These are phyloP conservation scores for Colletotrichum sp. DNA, from an alignment of 2,329 filamentous ascomycete species.

Conservation along the genomic window DNA sequence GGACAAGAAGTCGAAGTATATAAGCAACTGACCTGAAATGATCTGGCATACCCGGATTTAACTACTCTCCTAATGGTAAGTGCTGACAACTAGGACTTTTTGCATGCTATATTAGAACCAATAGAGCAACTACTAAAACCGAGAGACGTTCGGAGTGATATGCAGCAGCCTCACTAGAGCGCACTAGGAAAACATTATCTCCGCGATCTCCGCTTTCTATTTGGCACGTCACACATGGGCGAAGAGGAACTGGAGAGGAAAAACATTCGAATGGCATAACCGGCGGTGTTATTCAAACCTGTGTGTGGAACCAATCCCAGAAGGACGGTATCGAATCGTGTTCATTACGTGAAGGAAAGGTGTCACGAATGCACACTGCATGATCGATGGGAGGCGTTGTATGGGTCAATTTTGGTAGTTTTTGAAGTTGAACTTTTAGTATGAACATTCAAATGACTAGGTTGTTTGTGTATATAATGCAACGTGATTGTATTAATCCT, in stretches of 20 bases:
- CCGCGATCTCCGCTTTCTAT: neutral
- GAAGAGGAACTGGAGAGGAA: neutral
- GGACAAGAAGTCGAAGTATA: neutral
- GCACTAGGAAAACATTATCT: neutral
- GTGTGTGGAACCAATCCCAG: accelerated
- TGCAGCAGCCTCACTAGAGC: neutral
- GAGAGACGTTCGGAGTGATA: neutral
- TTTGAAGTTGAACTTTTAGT: neutral
- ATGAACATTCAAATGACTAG: neutral
- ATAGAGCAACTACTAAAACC: neutral
- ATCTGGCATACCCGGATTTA: neutral
- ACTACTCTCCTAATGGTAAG: neutral
- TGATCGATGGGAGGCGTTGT: neutral
- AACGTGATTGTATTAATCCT: neutral
- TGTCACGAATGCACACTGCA: neutral
- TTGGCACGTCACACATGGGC: neutral
- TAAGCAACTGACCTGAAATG: neutral
- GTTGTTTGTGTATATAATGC: neutral
- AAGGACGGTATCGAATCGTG: neutral
- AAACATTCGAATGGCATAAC: neutral
- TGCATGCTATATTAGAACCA: neutral
- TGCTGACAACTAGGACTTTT: neutral
- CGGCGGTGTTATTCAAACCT: neutral
- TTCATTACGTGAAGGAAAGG: neutral
- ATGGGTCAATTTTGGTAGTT: neutral